Evolutionary conservation across 169 alveolate genomes (phyloP).

Genomic region (Plasmodium malariae): DNA sequence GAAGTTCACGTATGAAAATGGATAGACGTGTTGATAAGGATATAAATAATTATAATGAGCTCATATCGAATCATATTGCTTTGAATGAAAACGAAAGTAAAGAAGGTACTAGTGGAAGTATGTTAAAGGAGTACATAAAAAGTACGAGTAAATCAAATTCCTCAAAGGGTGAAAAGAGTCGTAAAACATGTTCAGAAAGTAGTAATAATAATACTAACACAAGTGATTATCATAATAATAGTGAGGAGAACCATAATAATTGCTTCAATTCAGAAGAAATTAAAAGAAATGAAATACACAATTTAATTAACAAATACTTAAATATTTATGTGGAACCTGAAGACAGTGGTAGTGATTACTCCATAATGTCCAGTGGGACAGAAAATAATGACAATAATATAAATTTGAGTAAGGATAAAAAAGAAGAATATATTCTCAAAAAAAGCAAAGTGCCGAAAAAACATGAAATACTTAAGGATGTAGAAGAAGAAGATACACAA

Average conservation of each 20-base stretch:
- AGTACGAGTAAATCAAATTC: slow-evolving; percentile 1
- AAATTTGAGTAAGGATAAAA: not conserved
- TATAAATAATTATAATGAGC: not conserved
- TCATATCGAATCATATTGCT: not conserved
- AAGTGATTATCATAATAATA: not conserved
- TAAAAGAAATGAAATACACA: slow-evolving; percentile 51
- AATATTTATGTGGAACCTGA: slow-evolving; percentile 35
- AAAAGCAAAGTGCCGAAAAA: not conserved
- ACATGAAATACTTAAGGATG: not conserved
- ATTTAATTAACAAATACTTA: slow-evolving; percentile 42
- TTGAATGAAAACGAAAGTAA: slow-evolving; percentile 12
- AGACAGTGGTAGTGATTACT: slow-evolving; percentile 45
- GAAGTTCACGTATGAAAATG: not conserved
- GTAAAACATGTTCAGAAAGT: not conserved
- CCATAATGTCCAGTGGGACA: slow-evolving; percentile 25
- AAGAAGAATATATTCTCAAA: not conserved
- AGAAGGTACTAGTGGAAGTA: slow-evolving; percentile 6
- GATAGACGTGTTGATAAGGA: not conserved
- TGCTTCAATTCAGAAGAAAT: slow-evolving; percentile 21
- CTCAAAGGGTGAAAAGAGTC: slow-evolving; percentile 2
- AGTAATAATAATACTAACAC: not conserved
- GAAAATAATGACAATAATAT: not conserved
- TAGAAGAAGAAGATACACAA: slow-evolving; percentile 7
- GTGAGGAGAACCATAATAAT: not conserved
- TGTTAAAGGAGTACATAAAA: slow-evolving; percentile 45